These are phyloP conservation scores for Calcarisporium arbuscula DNA, from an alignment of 2,329 filamentous ascomycete genomes.

Conservation along the genomic window DNA sequence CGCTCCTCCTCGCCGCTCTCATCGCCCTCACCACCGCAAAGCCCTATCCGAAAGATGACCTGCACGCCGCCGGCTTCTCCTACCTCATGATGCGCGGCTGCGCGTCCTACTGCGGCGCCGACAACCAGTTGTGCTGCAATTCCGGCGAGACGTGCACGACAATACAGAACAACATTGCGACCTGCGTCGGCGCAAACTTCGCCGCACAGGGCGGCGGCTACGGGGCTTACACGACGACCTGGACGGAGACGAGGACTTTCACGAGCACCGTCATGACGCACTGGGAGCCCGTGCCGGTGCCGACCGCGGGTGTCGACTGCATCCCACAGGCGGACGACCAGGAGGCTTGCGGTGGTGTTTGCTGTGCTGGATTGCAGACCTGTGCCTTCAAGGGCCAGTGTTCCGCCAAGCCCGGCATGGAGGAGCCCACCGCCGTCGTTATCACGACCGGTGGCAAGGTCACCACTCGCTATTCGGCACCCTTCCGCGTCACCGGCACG, in stretches of 20 bases:
- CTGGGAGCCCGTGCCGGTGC: constrained; percentile 37
- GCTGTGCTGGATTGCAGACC: constrained; percentile 64
- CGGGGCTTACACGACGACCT: constrained; percentile 47
- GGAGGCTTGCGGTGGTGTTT: constrained; percentile 60
- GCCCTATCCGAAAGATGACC: constrained; percentile 44
- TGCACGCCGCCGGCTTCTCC: constrained; percentile 42
- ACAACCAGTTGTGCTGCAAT: constrained; percentile 51
- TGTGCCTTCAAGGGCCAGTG: constrained; percentile 58
- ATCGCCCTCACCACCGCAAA: constrained; percentile 30
- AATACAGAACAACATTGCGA: constrained; percentile 38
- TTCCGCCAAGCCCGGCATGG: constrained; percentile 43
- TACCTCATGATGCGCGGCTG: constrained; percentile 46
- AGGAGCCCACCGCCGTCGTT: constrained; percentile 33
- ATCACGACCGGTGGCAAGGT: constrained; percentile 40
- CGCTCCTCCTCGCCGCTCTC: constrained; percentile 33
- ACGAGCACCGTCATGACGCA: constrained; percentile 53
- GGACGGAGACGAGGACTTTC: constrained; percentile 53
- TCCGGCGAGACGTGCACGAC: constrained; percentile 46
- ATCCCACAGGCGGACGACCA: constrained; percentile 45
- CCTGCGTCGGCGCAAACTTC: constrained; percentile 39
- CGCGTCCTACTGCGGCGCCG: constrained; percentile 45
- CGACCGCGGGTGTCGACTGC: constrained; percentile 41
- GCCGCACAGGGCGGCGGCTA: constrained; percentile 25
- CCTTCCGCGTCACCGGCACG: constrained; percentile 47
- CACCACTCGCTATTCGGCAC: constrained; percentile 49